A percentile compares a stretch with the other conserved stretches of the same genome.
These are phyloP conservation scores for Paramecium biaurelia DNA, from an alignment of 73 alveolate genomes.

Conservation along the genomic window DNA sequence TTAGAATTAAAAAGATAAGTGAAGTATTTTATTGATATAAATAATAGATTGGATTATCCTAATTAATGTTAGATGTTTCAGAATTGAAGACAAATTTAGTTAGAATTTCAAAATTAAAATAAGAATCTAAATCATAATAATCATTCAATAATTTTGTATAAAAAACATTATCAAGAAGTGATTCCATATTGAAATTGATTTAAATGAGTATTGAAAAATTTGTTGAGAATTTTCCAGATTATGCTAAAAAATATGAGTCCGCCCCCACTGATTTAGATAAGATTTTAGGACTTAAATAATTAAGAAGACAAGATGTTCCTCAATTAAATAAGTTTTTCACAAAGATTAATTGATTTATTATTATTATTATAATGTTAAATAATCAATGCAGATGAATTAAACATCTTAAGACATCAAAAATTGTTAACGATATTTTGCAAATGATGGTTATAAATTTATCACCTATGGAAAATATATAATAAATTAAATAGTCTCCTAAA, in stretches of 20 bases:
- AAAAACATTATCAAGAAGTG: constrained; percentile 11
- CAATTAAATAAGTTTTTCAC: constrained; percentile 26
- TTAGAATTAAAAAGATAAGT: constrained; percentile 29
- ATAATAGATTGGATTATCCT: constrained; percentile 26
- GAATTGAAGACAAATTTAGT: constrained; percentile 51
- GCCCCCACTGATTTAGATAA: constrained; percentile 28
- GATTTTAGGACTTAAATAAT: not conserved
- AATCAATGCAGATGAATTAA: not conserved
- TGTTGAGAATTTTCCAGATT: constrained; percentile 41
- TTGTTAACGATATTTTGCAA: not conserved
- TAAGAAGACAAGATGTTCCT: constrained; percentile 21
- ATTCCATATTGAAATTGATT: not conserved
- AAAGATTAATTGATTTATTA: constrained; percentile 2
- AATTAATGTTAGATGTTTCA: constrained; percentile 54
- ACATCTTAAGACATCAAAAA: not conserved
- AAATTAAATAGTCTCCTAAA: too few species aligned
- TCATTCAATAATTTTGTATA: constrained; percentile 30
- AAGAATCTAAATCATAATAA: constrained; percentile 41
- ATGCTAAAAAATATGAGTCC: constrained; percentile 41
- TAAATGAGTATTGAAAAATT: constrained; percentile 32
- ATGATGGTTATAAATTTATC: too few species aligned
- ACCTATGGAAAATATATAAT: too few species aligned
- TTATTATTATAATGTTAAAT: not conserved
- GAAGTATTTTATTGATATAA: not conserved
- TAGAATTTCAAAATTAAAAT: constrained; percentile 5